Evolutionary conservation across 2,329 filamentous ascomycete genomes (phyloP).

Genomic region (Fusarium oxysporum): DNA sequence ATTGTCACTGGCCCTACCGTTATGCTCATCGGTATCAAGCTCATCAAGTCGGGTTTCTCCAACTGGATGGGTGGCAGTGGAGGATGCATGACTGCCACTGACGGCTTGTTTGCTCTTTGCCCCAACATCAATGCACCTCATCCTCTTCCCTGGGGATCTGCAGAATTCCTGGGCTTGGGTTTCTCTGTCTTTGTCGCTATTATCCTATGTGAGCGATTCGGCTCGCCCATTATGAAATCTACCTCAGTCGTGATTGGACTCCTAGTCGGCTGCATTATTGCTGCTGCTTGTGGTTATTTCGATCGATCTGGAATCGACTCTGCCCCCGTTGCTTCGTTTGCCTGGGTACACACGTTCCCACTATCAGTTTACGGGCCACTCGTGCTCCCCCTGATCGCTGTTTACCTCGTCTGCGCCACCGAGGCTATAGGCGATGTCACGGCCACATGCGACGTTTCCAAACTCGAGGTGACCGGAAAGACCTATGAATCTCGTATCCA

Average conservation of each 20-base stretch:
- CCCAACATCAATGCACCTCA: conserved; percentile 76
- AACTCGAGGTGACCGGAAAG: conserved; percentile 77
- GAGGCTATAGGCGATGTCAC: conserved; percentile 86
- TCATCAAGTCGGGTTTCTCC: conserved; percentile 78
- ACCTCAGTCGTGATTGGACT: conserved; percentile 81
- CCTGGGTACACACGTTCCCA: conserved; percentile 84
- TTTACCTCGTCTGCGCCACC: conserved; percentile 79
- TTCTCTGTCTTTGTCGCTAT: conserved; percentile 85
- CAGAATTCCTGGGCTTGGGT: conserved; percentile 81
- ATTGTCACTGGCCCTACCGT: conserved; percentile 80
- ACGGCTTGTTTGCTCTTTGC: conserved; percentile 72
- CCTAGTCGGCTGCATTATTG: conserved; percentile 81
- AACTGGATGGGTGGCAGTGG: conserved; percentile 84
- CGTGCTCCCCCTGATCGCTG: conserved; percentile 76
- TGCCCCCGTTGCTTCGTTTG: conserved; percentile 78
- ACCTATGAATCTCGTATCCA: conserved; percentile 82
- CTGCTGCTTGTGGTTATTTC: conserved; percentile 82
- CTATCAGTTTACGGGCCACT: conserved; percentile 78
- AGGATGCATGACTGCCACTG: conserved; percentile 61
- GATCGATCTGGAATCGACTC: conserved; percentile 76
- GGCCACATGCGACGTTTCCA: conserved; percentile 83
- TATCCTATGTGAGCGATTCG: conserved; percentile 83
- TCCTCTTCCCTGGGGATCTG: conserved; percentile 80
- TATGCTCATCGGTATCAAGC: conserved; percentile 77
- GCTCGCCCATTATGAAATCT: conserved; percentile 86